These are phyloP conservation scores for Pythium aristosporum DNA, from an alignment of 352 stramenopile species.

Conservation along the genomic window DNA sequence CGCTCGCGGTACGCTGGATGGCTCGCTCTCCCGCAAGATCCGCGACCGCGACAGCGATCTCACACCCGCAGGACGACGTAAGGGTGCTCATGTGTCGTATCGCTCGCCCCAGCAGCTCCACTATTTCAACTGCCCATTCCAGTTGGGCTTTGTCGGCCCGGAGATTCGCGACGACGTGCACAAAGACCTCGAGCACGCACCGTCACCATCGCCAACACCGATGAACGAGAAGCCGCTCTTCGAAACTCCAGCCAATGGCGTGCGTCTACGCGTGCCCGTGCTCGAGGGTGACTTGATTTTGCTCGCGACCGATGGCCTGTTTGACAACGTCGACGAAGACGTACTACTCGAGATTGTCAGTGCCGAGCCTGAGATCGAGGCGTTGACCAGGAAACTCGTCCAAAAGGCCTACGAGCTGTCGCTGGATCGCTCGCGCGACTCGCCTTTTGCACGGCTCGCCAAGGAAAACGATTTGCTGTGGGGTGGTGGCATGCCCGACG, in stretches of 20 bases:
- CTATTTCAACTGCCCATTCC: slow-evolving; percentile 98
- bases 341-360: slow-evolving; percentile 73
- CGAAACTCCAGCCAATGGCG: slow-evolving; percentile 88
- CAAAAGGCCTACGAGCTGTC: slow-evolving; percentile 90
- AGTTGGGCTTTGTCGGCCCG: slow-evolving; percentile 66
- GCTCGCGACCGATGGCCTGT: slow-evolving; percentile 95
- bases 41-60: slow-evolving; percentile 61
- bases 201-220: slow-evolving; percentile 39
- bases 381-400: slow-evolving; percentile 80
- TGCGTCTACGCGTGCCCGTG: slow-evolving; percentile 92
- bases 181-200: slow-evolving; percentile 37
- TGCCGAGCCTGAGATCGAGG: slow-evolving; percentile 53
- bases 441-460: slow-evolving; percentile 95
- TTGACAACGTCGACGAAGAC: slow-evolving; percentile 95
- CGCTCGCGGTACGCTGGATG: slow-evolving; percentile 68
- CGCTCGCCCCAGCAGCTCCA: slow-evolving; percentile 95
- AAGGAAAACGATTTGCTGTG: slow-evolving; percentile 99
- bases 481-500: slow-evolving; percentile 91
- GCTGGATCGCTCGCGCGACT: slow-evolving; percentile 90
- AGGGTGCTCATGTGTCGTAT: slow-evolving; percentile 87
- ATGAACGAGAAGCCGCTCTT: slow-evolving; percentile 88
- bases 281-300: slow-evolving; percentile 95
- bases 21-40: slow-evolving; percentile 71
- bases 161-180: slow-evolving; percentile 50
- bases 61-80: slow-evolving; percentile 66